These are phyloP conservation scores for Botrytis hyacinthi DNA, from an alignment of 2,329 filamentous ascomycete genomes.

Conservation along the genomic window DNA sequence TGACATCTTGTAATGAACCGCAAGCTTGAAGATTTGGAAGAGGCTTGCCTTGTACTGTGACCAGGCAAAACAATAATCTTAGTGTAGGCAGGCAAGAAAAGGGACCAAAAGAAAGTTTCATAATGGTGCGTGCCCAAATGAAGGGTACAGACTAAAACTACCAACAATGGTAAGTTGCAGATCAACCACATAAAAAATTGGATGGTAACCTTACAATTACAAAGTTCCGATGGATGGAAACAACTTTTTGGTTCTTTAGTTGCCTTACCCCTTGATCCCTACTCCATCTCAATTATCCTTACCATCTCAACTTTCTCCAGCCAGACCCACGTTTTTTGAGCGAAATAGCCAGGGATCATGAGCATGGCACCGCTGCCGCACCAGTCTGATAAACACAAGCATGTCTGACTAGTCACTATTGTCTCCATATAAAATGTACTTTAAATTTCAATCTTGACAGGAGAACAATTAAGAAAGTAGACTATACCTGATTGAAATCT, in stretches of 20 bases:
- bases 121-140: not conserved
- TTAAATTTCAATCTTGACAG: not conserved
- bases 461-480: not conserved
- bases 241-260: constrained; percentile 2
- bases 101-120: not conserved
- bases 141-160: not conserved
- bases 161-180: not conserved
- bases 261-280: constrained; percentile 10
- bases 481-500: not conserved
- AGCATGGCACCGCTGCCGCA: not conserved
- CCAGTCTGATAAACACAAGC: constrained; percentile 13
- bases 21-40: not conserved
- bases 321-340: constrained; percentile 20
- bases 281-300: constrained; percentile 8
- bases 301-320: constrained; percentile 12
- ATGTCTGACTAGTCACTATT: not conserved
- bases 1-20: not conserved
- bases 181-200: not conserved
- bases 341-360: not conserved
- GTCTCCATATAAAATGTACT: constrained; percentile 10
- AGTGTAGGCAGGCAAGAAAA: constrained; percentile 16
- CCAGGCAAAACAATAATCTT: not conserved
- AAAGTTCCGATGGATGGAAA: constrained; percentile 14
- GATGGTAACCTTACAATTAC: not conserved
- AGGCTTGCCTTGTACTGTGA: constrained; percentile 6